These are phyloP conservation scores for Alternaria sp. DNA, from an alignment of 2,329 filamentous ascomycete genomes.

Conservation along the genomic window DNA sequence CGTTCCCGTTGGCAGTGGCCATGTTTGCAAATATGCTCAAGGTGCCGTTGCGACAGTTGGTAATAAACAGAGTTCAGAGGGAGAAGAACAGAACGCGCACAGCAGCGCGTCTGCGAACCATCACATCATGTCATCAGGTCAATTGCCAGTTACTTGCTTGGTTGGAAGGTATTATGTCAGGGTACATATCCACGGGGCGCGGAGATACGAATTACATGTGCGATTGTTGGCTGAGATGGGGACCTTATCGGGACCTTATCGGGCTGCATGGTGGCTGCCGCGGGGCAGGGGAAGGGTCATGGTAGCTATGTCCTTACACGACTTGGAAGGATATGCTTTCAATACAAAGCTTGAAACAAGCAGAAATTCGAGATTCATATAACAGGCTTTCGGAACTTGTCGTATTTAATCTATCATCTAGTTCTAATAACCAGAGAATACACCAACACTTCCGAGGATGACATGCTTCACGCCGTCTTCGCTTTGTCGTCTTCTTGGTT, in stretches of 20 bases:
- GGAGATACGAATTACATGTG: slow-evolving; percentile 40
- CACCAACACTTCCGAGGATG: neutral
- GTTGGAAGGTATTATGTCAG: slow-evolving; percentile 23
- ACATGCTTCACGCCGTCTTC: slow-evolving; percentile 21
- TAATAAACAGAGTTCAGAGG: neutral
- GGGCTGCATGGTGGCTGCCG: slow-evolving; percentile 11
- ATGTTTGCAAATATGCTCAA: neutral
- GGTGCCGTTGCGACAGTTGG: too few relatives aligned
- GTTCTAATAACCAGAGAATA: neutral
- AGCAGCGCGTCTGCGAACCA: slow-evolving; percentile 18
- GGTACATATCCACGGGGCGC: slow-evolving; percentile 47
- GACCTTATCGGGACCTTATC: neutral
- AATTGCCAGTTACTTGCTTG: slow-evolving; percentile 9
- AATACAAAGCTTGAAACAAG: neutral
- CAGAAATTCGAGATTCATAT: neutral
- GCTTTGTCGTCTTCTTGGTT: slow-evolving; percentile 35
- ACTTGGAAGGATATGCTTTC: neutral
- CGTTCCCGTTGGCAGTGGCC: slow-evolving; percentile 17
- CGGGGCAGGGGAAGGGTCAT: neutral
- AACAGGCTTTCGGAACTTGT: neutral
- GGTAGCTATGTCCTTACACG: neutral
- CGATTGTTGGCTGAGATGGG: slow-evolving; percentile 2
- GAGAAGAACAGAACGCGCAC: neutral
- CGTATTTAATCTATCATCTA: neutral
- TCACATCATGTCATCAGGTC: slow-evolving; percentile 52